Evolutionary conservation across 805 yeast genomes (phyloP).

Genomic region (Clavispora fructus): DNA sequence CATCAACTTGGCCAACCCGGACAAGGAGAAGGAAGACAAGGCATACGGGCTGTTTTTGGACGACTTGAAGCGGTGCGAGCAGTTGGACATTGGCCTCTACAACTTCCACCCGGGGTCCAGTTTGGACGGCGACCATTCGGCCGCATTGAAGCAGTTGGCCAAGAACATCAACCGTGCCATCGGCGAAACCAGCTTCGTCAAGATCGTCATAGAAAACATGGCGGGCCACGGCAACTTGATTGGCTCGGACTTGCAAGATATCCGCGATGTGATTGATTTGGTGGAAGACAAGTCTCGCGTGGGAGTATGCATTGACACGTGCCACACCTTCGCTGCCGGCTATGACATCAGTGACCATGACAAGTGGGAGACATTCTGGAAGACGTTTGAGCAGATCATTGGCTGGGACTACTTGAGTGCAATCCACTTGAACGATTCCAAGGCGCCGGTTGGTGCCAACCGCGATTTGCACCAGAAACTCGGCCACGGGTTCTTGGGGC

Average conservation of each 20-base stretch:
- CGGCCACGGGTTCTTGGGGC: slow-evolving; percentile 85
- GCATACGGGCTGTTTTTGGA: slow-evolving; percentile 77
- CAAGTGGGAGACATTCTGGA: slow-evolving; percentile 64
- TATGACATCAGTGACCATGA: slow-evolving; percentile 70
- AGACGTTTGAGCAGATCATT: slow-evolving; percentile 62
- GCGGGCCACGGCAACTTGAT: slow-evolving; percentile 93
- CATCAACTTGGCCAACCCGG: slow-evolving; percentile 91
- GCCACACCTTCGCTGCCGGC: slow-evolving; percentile 96
- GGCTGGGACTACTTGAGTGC: slow-evolving; percentile 76
- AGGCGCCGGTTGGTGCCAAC: slow-evolving; percentile 86
- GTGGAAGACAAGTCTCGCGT: slow-evolving; percentile 78
- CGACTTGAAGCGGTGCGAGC: slow-evolving; percentile 84
- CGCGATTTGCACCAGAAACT: slow-evolving; percentile 87
- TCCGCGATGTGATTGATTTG: slow-evolving; percentile 65
- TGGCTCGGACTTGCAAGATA: slow-evolving; percentile 76
- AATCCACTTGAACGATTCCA: slow-evolving; percentile 89
- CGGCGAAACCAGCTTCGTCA: slow-evolving; percentile 67
- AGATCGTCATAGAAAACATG: slow-evolving; percentile 92
- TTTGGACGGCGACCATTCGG: slow-evolving; percentile 58
- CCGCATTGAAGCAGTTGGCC: slow-evolving; percentile 68
- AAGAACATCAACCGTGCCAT: slow-evolving; percentile 75
- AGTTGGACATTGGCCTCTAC: slow-evolving; percentile 75
- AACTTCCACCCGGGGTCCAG: slow-evolving; percentile 94
- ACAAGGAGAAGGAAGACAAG: slow-evolving; percentile 66
- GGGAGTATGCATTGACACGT: slow-evolving; percentile 96